These are phyloP conservation scores for Cenchrus fungigraminus DNA, from an alignment of 176 grass and related monocot species.

Conservation along the genomic window DNA sequence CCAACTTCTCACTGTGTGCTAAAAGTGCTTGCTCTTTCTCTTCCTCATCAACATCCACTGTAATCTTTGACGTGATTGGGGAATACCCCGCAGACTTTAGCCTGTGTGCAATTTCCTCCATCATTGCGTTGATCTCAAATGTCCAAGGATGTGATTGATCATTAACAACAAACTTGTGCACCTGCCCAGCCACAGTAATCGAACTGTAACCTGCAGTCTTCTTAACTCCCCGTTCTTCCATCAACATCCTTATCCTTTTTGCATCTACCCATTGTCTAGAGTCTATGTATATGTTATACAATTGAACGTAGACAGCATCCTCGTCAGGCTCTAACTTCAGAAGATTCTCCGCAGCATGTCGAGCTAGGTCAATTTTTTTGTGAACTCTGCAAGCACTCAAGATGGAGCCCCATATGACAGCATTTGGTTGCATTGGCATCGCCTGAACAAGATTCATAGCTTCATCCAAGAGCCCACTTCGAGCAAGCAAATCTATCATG, in stretches of 20 bases:
- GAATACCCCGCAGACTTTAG: slow-evolving; percentile 55
- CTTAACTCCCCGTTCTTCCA: slow-evolving; percentile 66
- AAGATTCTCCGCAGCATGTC: slow-evolving; percentile 53
- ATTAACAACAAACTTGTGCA: slow-evolving; percentile 72
- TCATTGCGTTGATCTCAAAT: slow-evolving; percentile 54
- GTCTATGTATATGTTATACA: slow-evolving; percentile 77
- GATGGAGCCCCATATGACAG: slow-evolving; percentile 66
- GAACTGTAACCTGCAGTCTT: slow-evolving; percentile 84
- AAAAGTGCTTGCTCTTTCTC: slow-evolving; percentile 70
- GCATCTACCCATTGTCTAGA: slow-evolving; percentile 61
- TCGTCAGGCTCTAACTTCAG: slow-evolving; percentile 64
- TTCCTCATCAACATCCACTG: slow-evolving; percentile 65
- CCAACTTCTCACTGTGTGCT: slow-evolving; percentile 75
- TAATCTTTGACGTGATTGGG: slow-evolving; percentile 48
- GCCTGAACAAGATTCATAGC: slow-evolving; percentile 63
- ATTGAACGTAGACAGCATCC: slow-evolving; percentile 72
- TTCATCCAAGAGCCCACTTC: slow-evolving; percentile 57
- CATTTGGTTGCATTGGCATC: slow-evolving; percentile 72
- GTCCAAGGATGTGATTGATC: slow-evolving; percentile 58
- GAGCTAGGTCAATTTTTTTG: slow-evolving; percentile 54
- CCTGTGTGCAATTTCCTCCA: slow-evolving; percentile 54
- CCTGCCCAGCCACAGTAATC: slow-evolving; percentile 60
- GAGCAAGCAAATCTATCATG: slow-evolving; percentile 82
- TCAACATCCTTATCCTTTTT: slow-evolving; percentile 59
- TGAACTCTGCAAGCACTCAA: slow-evolving; percentile 63